Conservation (phyloP, 352 stramenopile genomes). For the Phytopythium delawarense region DNA sequence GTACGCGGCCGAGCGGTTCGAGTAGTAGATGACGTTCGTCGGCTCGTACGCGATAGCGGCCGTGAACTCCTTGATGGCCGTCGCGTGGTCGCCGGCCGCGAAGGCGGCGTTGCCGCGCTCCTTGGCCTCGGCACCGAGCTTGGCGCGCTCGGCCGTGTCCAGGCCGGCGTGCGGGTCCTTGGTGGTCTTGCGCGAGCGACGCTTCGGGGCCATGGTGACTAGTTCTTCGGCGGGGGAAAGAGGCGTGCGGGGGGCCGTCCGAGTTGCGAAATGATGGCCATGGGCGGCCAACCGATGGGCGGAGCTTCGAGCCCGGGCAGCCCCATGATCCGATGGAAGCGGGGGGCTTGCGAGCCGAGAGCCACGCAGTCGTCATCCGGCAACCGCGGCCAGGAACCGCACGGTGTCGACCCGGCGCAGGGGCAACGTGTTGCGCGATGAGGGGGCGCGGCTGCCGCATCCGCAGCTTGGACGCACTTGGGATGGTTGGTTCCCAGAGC, state of each 20-base stretch:
- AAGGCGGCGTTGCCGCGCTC: slow-evolving; percentile 84
- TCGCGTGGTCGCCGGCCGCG: slow-evolving; percentile 66
- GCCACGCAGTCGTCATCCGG: slow-evolving; percentile 21
- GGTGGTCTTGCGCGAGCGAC: slow-evolving; percentile 78
- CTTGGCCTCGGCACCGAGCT: slow-evolving; percentile 80
- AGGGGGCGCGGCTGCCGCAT: background rate
- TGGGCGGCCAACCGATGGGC: background rate
- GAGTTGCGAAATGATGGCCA: slow-evolving; percentile 40
- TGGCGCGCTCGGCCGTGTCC: slow-evolving; percentile 57
- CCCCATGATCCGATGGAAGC: slow-evolving; percentile 4
- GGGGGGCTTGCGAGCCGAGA: slow-evolving; percentile 15
- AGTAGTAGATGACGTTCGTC: slow-evolving; percentile 86
- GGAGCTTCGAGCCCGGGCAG: background rate
- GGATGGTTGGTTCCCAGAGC: slow-evolving; percentile 5
- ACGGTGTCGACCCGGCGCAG: background rate
- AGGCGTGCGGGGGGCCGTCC: slow-evolving; percentile 20
- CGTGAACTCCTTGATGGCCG: slow-evolving; percentile 87
- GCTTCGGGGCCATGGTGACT: slow-evolving; percentile 72
- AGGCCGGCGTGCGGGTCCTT: slow-evolving; percentile 77
- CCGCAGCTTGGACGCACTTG: background rate
- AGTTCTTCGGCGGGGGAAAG: background rate
- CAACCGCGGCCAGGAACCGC: slow-evolving; percentile 5
- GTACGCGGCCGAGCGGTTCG: slow-evolving; percentile 86
- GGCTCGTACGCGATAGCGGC: slow-evolving; percentile 83
- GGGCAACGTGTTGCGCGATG: slow-evolving; percentile 9